These are phyloP conservation scores for Chaetomiaceae sp. DNA, from an alignment of 2,329 filamentous ascomycete species.

Conservation along the genomic window DNA sequence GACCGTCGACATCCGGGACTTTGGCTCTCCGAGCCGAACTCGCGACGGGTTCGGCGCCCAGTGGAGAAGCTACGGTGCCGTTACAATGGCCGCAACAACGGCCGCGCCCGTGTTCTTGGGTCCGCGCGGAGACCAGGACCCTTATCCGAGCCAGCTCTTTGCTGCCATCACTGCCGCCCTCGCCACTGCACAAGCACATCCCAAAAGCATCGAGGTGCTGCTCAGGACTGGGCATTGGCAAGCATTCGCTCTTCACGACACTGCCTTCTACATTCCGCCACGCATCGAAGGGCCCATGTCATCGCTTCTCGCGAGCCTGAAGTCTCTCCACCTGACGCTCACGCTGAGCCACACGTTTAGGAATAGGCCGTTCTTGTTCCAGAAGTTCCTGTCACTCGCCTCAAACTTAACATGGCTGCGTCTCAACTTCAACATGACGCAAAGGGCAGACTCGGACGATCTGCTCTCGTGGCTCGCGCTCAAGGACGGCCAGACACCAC, in stretches of 20 bases:
- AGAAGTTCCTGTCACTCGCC: constrained; percentile 37
- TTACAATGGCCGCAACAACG: constrained; percentile 33
- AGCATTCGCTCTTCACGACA: constrained; percentile 31
- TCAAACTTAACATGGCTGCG: constrained; percentile 47
- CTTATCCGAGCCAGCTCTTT: constrained; percentile 36
- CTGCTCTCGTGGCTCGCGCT: constrained; percentile 38
- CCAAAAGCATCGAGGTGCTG: constrained; percentile 45
- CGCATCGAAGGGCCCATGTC: constrained; percentile 34
- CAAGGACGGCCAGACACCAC: neutral
- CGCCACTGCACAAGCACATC: constrained; percentile 34
- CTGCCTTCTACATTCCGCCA: constrained; percentile 43
- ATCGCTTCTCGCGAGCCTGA: constrained; percentile 42
- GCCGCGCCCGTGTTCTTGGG: constrained; percentile 21
- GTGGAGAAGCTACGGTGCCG: constrained; percentile 54
- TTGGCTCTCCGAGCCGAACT: constrained; percentile 42
- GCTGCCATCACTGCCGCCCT: constrained; percentile 39
- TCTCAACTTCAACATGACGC: constrained; percentile 40
- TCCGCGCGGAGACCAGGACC: constrained; percentile 2
- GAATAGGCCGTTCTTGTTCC: constrained; percentile 5
- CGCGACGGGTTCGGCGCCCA: constrained; percentile 40
- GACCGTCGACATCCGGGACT: constrained; percentile 56
- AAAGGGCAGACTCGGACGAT: constrained; percentile 16
- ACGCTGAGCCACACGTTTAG: neutral
- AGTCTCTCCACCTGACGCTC: constrained; percentile 40
- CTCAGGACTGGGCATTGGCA: constrained; percentile 27